Evolutionary conservation across 1,139 yeast species (phyloP).

Genomic region (Candida sp.): DNA sequence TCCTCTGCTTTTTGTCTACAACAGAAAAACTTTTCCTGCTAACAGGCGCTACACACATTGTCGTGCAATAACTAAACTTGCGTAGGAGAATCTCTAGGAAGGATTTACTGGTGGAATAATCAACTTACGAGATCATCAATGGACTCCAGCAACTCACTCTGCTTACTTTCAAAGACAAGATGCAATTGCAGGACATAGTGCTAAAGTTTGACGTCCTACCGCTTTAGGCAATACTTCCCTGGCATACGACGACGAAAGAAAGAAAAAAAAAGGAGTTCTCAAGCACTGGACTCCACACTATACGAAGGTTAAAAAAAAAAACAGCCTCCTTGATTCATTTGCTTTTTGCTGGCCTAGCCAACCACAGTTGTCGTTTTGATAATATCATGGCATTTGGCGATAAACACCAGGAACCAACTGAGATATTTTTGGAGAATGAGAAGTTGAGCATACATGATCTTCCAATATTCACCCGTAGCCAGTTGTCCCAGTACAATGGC

Average conservation of each 20-base stretch:
- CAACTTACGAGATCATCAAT: too few species aligned
- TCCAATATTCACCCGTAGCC: slow-evolving; percentile 38
- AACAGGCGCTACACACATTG: neutral
- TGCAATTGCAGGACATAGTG: too few species aligned
- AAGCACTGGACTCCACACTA: neutral
- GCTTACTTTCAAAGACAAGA: too few species aligned
- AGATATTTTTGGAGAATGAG: slow-evolving; percentile 25
- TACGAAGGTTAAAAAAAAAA: neutral
- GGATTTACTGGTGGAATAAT: neutral
- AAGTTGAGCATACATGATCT: slow-evolving; percentile 26
- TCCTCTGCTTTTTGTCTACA: neutral
- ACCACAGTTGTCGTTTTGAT: neutral
- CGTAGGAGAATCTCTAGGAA: neutral
- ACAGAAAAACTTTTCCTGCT: neutral
- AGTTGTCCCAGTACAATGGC: slow-evolving; percentile 41
- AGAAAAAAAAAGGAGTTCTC: neutral
- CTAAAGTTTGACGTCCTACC: too few species aligned
- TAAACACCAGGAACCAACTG: slow-evolving; percentile 18
- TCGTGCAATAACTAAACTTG: neutral
- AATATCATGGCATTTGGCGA: slow-evolving; percentile 10
- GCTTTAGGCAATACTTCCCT: too few species aligned
- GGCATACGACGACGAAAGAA: too few species aligned
- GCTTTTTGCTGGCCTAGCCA: neutral
- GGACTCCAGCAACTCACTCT: too few species aligned
- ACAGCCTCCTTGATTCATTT: neutral